These are phyloP conservation scores for Isatis tinctoria DNA, from an alignment of 345 rosid genomes.

Conservation along the genomic window DNA sequence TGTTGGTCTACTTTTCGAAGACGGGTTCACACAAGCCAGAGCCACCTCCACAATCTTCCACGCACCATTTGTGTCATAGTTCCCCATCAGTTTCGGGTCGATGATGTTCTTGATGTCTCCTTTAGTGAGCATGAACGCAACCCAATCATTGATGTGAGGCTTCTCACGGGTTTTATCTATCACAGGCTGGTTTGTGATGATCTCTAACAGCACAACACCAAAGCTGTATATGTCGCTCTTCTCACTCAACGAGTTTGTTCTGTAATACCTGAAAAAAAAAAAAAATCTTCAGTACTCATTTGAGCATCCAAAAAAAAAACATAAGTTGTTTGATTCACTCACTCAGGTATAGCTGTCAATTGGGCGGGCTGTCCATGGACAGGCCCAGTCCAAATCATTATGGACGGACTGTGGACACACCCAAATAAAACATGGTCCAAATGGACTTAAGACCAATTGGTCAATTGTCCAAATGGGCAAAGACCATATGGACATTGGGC, in stretches of 20 bases:
- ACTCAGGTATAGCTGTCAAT: too few species aligned
- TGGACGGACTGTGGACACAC: too few species aligned
- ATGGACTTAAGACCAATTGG: too few species aligned
- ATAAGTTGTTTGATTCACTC: neutral
- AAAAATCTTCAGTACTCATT: neutral
- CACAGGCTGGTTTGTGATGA: slow-evolving; percentile 33
- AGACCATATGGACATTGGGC: too few species aligned
- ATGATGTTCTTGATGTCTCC: slow-evolving; percentile 38
- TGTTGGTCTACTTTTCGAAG: slow-evolving; percentile 29
- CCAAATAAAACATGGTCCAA: too few species aligned
- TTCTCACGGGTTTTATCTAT: neutral
- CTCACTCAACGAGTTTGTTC: slow-evolving; percentile 29
- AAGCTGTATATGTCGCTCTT: slow-evolving; percentile 47
- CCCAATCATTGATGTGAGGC: slow-evolving; percentile 36
- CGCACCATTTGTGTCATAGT: slow-evolving; percentile 31
- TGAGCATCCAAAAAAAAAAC: neutral
- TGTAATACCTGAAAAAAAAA: slow-evolving; percentile 18
- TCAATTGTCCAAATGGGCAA: too few species aligned
- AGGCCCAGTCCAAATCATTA: too few species aligned
- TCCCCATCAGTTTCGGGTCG: slow-evolving; percentile 36
- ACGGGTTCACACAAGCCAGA: slow-evolving; percentile 32
- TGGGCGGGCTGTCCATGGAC: too few species aligned
- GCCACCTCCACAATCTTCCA: slow-evolving; percentile 50
- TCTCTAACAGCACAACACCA: slow-evolving; percentile 42
- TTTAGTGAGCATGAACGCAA: slow-evolving; percentile 23